A percentile compares a stretch with the other conserved stretches of the same genome.
These are phyloP conservation scores for Spinacia oleracea DNA, from an alignment of 179 eudicot species.

Conservation along the genomic window DNA sequence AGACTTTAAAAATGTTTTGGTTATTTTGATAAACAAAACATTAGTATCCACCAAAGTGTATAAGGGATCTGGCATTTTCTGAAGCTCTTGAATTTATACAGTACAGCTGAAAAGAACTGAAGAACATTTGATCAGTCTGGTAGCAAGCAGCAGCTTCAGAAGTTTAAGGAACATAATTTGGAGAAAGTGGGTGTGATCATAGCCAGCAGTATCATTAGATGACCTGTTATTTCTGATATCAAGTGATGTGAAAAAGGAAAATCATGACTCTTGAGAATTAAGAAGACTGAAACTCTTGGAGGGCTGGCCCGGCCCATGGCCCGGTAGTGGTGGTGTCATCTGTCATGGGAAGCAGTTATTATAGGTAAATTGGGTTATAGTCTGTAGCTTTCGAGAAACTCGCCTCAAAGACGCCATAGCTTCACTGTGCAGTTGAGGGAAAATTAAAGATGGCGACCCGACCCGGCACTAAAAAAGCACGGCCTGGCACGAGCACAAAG, in stretches of 20 bases:
- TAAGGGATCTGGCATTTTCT: background rate
- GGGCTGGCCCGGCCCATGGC: background rate
- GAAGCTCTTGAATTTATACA: background rate
- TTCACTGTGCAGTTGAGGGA: too few relatives aligned
- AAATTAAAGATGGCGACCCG: too few relatives aligned
- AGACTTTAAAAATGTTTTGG: background rate
- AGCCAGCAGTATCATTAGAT: background rate
- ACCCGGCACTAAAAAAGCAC: too few relatives aligned
- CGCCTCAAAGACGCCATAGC: background rate
- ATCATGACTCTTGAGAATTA: background rate
- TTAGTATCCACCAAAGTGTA: background rate
- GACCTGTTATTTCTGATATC: background rate
- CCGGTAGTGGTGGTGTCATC: background rate
- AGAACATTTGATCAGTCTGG: background rate
- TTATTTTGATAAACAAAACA: background rate
- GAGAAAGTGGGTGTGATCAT: background rate
- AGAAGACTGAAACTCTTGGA: background rate
- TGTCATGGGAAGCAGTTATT: background rate
- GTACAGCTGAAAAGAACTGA: background rate
- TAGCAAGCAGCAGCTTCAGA: constrained; percentile 1
- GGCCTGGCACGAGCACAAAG: too few relatives aligned
- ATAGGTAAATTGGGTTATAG: background rate
- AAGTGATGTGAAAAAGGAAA: background rate
- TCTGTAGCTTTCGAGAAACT: background rate
- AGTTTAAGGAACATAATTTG: background rate